A percentile compares a stretch with the other conserved stretches of the same genome.
These are phyloP conservation scores for Metarhizium anisopliae DNA, from an alignment of 2,329 filamentous ascomycete genomes.

Conservation along the genomic window DNA sequence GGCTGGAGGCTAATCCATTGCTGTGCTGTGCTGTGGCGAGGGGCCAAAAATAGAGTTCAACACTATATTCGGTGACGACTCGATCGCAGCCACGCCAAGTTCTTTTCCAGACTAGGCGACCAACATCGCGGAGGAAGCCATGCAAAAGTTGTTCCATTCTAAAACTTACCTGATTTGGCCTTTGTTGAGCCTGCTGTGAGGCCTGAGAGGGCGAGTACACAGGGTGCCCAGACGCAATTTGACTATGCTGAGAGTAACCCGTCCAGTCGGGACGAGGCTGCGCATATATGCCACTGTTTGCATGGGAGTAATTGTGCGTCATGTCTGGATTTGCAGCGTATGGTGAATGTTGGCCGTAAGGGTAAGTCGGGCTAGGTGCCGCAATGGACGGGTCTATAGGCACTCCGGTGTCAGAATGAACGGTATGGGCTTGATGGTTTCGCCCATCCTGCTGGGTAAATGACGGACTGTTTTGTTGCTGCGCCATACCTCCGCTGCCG, in stretches of 20 bases:
- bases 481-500: constrained; percentile 84
- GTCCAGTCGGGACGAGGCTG: constrained; percentile 68
- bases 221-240: constrained; percentile 41
- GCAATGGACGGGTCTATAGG: constrained; percentile 99
- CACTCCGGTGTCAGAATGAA: constrained; percentile 93
- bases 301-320: constrained; percentile 65
- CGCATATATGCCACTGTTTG: constrained; percentile 53
- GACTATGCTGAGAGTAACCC: constrained; percentile 50
- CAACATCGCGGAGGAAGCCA: neutral
- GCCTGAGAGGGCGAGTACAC: constrained; percentile 48
- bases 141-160: neutral
- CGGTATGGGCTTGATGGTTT: constrained; percentile 66
- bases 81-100: neutral
- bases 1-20: neutral
- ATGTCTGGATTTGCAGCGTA: constrained; percentile 82
- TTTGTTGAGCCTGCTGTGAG: constrained; percentile 43
- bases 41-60: neutral
- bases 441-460: constrained; percentile 74
- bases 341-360: constrained; percentile 74
- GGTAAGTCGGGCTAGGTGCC: constrained; percentile 84
- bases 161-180: constrained; percentile 51
- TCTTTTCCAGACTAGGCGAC: neutral
- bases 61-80: neutral
- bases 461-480: constrained; percentile 95
- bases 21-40: neutral